Evolutionary conservation across 202 grass and related monocot species (phyloP), one percentile per base, ranked within the genome.

Genomic region (Tripidium arundinaceum): DNA sequence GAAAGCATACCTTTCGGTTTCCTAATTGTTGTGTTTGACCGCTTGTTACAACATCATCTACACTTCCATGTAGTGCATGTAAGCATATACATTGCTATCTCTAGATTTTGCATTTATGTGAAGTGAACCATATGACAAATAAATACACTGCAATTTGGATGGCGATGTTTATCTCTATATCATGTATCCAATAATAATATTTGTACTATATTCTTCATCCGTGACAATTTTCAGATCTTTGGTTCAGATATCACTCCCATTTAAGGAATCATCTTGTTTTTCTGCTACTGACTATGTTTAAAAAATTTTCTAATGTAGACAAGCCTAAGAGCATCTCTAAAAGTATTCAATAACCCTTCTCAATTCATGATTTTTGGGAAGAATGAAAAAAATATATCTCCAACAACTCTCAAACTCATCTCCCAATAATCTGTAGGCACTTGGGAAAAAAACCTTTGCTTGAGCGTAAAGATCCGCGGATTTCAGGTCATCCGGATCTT

Each of bases 291-390:
- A 43, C 11, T 2, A 29, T 9, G 3, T 76, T n/a, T n/a, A n/a
- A n/a, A n/a, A n/a, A n/a, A n/a, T 61, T 78, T 43, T 58, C 63
- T 72, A 15, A 71, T 49, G 45, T 76, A 95, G 96, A 75, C 80
- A 31, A 91, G 72, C 65, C 73, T 80, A 57, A 90, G 86, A n/a
- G n/a, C n/a, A n/a, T n/a, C n/a, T n/a, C n/a, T n/a, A n/a, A n/a
- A n/a, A n/a, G n/a, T n/a, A n/a, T n/a, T n/a, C n/a, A n/a, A n/a
- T n/a, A n/a, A n/a, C n/a, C n/a, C n/a, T n/a, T n/a, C n/a, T n/a
- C n/a, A n/a, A n/a, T n/a, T n/a, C n/a, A n/a, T n/a, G n/a, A n/a
- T n/a, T n/a, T n/a, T n/a, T n/a, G n/a, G n/a, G n/a, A n/a, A n/a
- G n/a, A n/a, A n/a, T n/a, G n/a, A n/a, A n/a, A n/a, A n/a, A n/a